Evolutionary conservation across 2,329 filamentous ascomycete species (phyloP), one percentile per base, ranked within the genome.

Genomic region (Chaetomium sp.): DNA sequence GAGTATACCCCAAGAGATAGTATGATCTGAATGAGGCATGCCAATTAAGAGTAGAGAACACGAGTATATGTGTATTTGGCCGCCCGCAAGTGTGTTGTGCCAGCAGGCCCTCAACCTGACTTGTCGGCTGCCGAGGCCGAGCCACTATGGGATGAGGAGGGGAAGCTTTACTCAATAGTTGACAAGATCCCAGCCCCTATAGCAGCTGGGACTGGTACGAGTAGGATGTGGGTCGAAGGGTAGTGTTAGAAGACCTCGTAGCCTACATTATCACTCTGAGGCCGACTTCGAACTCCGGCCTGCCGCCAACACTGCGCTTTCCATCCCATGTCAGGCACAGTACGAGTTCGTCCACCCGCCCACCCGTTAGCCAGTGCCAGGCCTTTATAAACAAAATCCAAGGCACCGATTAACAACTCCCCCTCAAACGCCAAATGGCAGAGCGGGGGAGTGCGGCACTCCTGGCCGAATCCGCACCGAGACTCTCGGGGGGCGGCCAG

Each of bases 1-100:
- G 33, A 31, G n/a, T 35, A 62, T 57, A 56, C 53, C 51, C 60
- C n/a, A 27, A n/a, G 45, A 50, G 27, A 19, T 23, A 42, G n/a
- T 33, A 35, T 55, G 25, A 25, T 21, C 2, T 47, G 54, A 31
- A 57, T 51, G 54, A 42, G 47, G 25, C 21, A 13, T 56, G 16
- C 13, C 4, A 13, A 38, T 51, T n/a, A 27, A 33, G 27, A 4
- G 23, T 51, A 55, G 25, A 33, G 13, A n/a, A 23, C 12, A 60
- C 4, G 29, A 21, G 23, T 7, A 35, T 49, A 16, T 51, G 21
- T 21, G 21, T 13, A 2, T 45, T 27, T 12, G 6, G 29, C 19
- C 31, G 19, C 51, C 3, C 51, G 21, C 21, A 3, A 21, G 3
- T 54, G 1, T 12, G 19, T 21, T 9, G 27, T 21, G 5, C 16